Conservation (phyloP, 345 rosid species). For the Salix dunnii region DNA sequence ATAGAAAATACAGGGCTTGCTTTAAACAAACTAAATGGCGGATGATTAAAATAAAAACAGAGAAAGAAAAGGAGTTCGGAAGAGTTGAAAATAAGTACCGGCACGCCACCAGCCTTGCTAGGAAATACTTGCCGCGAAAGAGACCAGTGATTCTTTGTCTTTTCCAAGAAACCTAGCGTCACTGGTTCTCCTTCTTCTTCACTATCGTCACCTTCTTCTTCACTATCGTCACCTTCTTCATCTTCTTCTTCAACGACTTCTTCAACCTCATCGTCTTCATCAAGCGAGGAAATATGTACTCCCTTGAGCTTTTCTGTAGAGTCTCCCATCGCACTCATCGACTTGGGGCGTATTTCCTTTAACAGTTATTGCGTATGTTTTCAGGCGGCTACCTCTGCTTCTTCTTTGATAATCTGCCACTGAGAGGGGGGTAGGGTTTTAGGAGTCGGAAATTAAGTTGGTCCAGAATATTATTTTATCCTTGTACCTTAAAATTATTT, state of each 20-base stretch:
- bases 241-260: slow-evolving; percentile 27
- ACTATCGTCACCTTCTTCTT: no score
- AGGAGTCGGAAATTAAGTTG: no score
- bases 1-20: neutral
- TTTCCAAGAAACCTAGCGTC: slow-evolving; percentile 65
- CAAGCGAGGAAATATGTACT: slow-evolving; percentile 49
- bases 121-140: slow-evolving; percentile 76
- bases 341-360: neutral
- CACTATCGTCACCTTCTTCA: slow-evolving; percentile 53
- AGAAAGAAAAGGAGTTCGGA: neutral
- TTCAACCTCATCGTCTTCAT: slow-evolving; percentile 44
- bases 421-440: neutral
- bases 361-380: neutral
- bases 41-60: neutral
- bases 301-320: slow-evolving; percentile 55
- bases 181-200: slow-evolving; percentile 44
- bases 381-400: neutral
- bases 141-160: slow-evolving; percentile 55
- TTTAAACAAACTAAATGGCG: neutral
- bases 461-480: no score
- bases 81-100: slow-evolving; percentile 36
- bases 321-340: slow-evolving; percentile 26
- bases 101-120: slow-evolving; percentile 81
- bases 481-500: no score
- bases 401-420: neutral